phyloP scores from a whole-genome alignment of 805 yeast species.

The Ogataea chonburiensis region DNA sequence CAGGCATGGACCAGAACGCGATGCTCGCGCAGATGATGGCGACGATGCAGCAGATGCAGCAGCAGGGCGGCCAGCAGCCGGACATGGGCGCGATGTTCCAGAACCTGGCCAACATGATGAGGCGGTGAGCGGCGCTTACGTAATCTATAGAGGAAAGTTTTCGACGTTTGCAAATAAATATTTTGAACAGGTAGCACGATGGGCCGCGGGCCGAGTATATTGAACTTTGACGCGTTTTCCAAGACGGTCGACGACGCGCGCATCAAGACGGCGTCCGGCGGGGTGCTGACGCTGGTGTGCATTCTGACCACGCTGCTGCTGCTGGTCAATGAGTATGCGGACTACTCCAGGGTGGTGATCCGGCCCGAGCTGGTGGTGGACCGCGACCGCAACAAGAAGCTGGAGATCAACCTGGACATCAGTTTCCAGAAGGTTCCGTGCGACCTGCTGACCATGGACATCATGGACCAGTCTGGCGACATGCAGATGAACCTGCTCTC shows the following conservation, averaged over 20 bases:
- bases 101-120: constrained; percentile 37
- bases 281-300: constrained; percentile 77
- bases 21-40: constrained; percentile 36
- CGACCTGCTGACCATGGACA: constrained; percentile 74
- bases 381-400: constrained; percentile 67
- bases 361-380: constrained; percentile 89
- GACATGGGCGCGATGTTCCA: constrained; percentile 38
- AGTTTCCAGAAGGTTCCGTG: constrained; percentile 87
- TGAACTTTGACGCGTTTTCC: constrained; percentile 84
- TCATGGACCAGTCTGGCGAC: constrained; percentile 88
- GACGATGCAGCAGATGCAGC: constrained; percentile 32
- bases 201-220: constrained; percentile 37
- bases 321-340: constrained; percentile 70
- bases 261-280: constrained; percentile 86
- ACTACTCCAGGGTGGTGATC: constrained; percentile 64
- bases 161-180: background rate
- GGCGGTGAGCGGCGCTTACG: constrained; percentile 15
- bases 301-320: constrained; percentile 58
- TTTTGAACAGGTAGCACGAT: constrained; percentile 16
- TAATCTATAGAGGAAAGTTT: background rate
- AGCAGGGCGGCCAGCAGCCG: constrained; percentile 24
- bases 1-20: constrained; percentile 26
- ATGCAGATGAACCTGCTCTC: constrained; percentile 67
- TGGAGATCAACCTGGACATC: constrained; percentile 79
- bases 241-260: constrained; percentile 94